These are phyloP conservation scores for Trametes cingulata DNA, from an alignment of 768 basidiomycete species.

Conservation along the genomic window DNA sequence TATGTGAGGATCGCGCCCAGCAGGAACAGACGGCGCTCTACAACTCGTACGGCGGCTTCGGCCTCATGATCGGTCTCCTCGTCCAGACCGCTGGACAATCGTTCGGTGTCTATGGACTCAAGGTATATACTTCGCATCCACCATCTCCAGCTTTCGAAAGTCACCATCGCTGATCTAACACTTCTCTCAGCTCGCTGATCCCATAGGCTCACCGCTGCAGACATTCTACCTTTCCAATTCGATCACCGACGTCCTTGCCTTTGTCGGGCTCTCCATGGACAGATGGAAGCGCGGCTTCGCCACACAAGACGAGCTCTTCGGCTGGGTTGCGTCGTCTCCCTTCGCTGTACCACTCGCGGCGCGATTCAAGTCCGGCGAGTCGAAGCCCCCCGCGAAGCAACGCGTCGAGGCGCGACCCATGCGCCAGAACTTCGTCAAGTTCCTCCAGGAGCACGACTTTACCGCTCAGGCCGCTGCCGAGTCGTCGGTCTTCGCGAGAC, in stretches of 20 bases:
- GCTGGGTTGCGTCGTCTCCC: conserved; percentile 57
- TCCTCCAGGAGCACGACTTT: conserved; percentile 37
- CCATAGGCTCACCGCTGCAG: conserved; percentile 33
- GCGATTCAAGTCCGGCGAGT: conserved; percentile 18
- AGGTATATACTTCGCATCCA: conserved; percentile 41
- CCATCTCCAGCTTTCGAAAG: too few species aligned
- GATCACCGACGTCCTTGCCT: conserved; percentile 51
- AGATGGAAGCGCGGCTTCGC: conserved; percentile 54
- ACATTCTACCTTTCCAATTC: conserved; percentile 53
- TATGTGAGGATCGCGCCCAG: conserved; percentile 52
- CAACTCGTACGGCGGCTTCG: conserved; percentile 69
- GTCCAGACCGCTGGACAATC: conserved; percentile 51
- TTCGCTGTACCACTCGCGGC: conserved; percentile 51
- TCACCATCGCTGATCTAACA: too few species aligned
- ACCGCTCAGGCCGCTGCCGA: neutral
- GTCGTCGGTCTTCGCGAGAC: neutral
- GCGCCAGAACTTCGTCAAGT: conserved; percentile 60
- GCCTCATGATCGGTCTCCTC: conserved; percentile 65
- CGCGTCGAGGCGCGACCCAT: conserved; percentile 50
- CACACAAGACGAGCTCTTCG: conserved; percentile 53
- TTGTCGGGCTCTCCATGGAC: conserved; percentile 58
- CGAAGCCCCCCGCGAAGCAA: conserved; percentile 41
- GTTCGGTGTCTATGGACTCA: conserved; percentile 56
- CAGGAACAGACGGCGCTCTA: conserved; percentile 55
- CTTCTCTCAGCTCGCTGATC: conserved; percentile 36